Percentiles rank a stretch among this genome's conserved stretches.
These are phyloP conservation scores for Camellia japonica DNA, from an alignment of 148 eudicot species.

Conservation along the genomic window DNA sequence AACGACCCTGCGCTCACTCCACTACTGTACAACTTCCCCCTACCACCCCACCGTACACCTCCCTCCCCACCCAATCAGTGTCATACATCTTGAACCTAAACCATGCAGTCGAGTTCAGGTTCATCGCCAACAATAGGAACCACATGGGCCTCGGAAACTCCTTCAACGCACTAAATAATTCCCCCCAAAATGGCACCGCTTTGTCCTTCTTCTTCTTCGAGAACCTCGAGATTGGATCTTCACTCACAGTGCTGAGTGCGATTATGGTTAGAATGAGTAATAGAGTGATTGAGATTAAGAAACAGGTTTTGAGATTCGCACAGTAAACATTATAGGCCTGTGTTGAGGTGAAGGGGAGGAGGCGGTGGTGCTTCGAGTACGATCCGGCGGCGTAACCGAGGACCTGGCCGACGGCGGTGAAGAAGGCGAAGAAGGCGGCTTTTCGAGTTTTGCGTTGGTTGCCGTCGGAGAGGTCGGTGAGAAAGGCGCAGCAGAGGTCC, in stretches of 20 bases:
- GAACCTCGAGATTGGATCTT: conserved; percentile 6
- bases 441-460: conserved; percentile 39
- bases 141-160: conserved; percentile 28
- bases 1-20: conserved; percentile 33
- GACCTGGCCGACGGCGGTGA: conserved; percentile 74
- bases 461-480: conserved; percentile 59
- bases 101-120: conserved; percentile 34
- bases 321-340: conserved; percentile 66
- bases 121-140: conserved; percentile 25
- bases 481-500: conserved; percentile 74
- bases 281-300: conserved; percentile 51
- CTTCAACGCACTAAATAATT: conserved; percentile 20
- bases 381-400: conserved; percentile 87
- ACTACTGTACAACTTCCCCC: conserved; percentile 19
- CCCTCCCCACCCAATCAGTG: conserved; percentile 57
- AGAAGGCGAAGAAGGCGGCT: conserved; percentile 58
- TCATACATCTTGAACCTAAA: conserved; percentile 38
- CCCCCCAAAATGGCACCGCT: conserved; percentile 4
- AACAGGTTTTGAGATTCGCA: conserved; percentile 82
- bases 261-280: conserved; percentile 32
- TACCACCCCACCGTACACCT: conserved; percentile 39
- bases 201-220: not conserved
- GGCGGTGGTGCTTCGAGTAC: conserved; percentile 30
- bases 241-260: conserved; percentile 41
- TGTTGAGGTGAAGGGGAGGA: conserved; percentile 63